Conservation (phyloP, 257 asterid species). For the Fraxinus anomala region DNA sequence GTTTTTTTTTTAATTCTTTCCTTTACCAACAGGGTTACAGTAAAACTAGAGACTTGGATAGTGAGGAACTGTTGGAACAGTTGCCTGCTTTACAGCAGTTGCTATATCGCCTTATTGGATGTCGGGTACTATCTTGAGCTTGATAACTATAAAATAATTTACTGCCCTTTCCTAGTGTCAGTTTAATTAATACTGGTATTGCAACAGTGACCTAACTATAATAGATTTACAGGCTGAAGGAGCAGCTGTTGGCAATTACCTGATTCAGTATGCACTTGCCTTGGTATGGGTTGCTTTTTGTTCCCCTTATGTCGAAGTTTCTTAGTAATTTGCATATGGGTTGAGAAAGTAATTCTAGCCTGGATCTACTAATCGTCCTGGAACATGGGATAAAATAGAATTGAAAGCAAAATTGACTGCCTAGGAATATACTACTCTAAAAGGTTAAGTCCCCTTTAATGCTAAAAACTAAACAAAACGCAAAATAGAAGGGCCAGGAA, state of each 20-base stretch:
- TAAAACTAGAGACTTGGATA: constrained; percentile 84
- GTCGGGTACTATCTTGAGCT: constrained; percentile 66
- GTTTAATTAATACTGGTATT: not conserved
- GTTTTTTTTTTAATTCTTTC: not conserved
- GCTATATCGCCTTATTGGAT: constrained; percentile 87
- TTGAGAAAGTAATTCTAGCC: not conserved
- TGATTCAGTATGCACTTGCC: constrained; percentile 90
- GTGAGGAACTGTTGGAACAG: constrained; percentile 86
- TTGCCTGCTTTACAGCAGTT: constrained; percentile 92
- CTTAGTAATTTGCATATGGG: constrained; percentile 12
- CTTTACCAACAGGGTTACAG: constrained; percentile 70
- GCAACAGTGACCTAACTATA: not conserved
- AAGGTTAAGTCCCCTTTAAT: too few species aligned
- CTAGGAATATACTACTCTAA: too few species aligned
- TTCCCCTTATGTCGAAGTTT: constrained; percentile 6
- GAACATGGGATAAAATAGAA: too few species aligned
- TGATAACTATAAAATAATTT: not conserved
- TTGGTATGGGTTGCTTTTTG: constrained; percentile 52
- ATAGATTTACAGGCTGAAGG: constrained; percentile 84
- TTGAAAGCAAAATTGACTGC: too few species aligned
- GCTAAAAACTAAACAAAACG: too few species aligned
- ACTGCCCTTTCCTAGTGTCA: not conserved
- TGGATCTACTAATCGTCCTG: too few species aligned
- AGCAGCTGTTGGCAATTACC: constrained; percentile 78
- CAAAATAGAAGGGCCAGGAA: too few species aligned